phyloP scores from a whole-genome alignment of 345 rosid species.

The thale cress (Arabidopsis thaliana) region TAIR10.1 NC_003071.7:7462501-7463000 shows the following conservation, averaged over 20 bases:
- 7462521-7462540: conserved; percentile 4
- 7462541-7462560: conserved; percentile 13
- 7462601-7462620: neutral
- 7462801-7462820: conserved; percentile 23
- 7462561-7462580: conserved; percentile 33
- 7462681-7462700: neutral
- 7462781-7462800: conserved; percentile 4
- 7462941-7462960: conserved; percentile 63
- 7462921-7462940: conserved; percentile 38
- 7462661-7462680: neutral
- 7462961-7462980: conserved; percentile 69
- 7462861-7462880: conserved; percentile 87
- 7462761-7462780: neutral
- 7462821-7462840: conserved; percentile 68
- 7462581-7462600: neutral
- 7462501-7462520: conserved; percentile 26
- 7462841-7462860: conserved; percentile 65
- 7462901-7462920: conserved; percentile 51
- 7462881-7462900: conserved; percentile 71
- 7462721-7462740: neutral
- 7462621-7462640: neutral
- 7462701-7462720: neutral
- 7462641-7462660: neutral
- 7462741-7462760: neutral
- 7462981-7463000: conserved; percentile 68